phyloP scores from a whole-genome alignment of 345 rosid species.

The Melaleuca alternifolia region DNA sequence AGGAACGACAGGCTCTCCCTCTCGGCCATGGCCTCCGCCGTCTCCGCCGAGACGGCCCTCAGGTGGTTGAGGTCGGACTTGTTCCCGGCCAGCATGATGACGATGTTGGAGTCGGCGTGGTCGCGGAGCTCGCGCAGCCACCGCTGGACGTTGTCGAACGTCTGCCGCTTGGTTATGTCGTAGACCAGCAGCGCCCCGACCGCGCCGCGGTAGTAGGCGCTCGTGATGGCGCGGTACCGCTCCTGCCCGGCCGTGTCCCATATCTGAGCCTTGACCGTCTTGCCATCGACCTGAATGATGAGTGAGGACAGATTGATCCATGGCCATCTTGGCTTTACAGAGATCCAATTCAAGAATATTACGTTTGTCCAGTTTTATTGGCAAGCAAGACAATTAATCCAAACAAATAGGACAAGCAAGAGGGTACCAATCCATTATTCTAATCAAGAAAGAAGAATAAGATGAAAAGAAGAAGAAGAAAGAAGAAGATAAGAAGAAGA shows the following conservation, averaged over 20 bases:
- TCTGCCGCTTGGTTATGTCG: conserved; percentile 60
- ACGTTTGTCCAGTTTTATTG: not conserved
- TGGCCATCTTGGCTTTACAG: not conserved
- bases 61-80: conserved; percentile 55
- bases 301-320: not conserved
- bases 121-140: conserved; percentile 62
- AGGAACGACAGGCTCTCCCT: conserved; percentile 40
- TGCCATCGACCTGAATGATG: conserved; percentile 42
- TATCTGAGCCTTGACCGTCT: conserved; percentile 66
- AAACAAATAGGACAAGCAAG: not conserved
- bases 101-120: conserved; percentile 70
- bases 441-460: not conserved
- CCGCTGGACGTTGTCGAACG: conserved; percentile 48
- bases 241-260: conserved; percentile 78
- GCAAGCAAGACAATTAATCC: not conserved
- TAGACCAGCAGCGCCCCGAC: conserved; percentile 62
- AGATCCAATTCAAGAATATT: not conserved
- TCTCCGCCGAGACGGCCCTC: conserved; percentile 23
- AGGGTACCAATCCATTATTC: not conserved
- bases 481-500: not conserved
- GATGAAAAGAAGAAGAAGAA: not conserved
- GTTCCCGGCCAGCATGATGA: conserved; percentile 64
- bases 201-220: conserved; percentile 66
- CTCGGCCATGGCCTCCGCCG: conserved; percentile 34
- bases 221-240: conserved; percentile 62